phyloP scores from a whole-genome alignment of 495 filamentous ascomycete genomes.

The Bacidia gigantensis region DNA sequence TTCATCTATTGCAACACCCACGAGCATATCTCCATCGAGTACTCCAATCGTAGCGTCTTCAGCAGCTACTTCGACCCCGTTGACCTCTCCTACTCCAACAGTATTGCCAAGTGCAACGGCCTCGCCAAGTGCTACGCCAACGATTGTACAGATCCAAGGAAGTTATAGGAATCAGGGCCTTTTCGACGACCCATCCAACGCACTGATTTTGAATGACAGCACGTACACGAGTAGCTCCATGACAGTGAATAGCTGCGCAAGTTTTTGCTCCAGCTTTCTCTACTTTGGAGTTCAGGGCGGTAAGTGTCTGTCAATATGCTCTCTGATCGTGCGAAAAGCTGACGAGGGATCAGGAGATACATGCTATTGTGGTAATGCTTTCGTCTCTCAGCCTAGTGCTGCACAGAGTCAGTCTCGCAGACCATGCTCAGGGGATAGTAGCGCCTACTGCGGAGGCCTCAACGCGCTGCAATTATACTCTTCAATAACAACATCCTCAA shows the following conservation, averaged over 20 bases:
- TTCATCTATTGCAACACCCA: neutral
- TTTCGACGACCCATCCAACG: neutral
- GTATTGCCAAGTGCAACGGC: neutral
- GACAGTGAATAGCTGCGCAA: neutral
- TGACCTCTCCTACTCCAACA: no score
- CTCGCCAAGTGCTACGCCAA: neutral
- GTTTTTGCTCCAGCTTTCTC: neutral
- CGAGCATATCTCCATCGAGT: no score
- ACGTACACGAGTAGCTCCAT: neutral
- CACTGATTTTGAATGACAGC: neutral
- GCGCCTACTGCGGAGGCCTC: neutral
- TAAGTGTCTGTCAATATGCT: no score
- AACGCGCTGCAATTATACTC: constrained; percentile 2
- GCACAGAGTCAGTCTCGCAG: neutral
- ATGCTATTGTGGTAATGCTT: neutral
- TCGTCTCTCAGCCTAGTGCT: neutral
- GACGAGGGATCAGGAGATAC: neutral
- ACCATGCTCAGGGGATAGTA: neutral
- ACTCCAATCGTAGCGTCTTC: no score
- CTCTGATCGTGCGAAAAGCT: no score
- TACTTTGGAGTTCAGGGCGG: constrained; percentile 1
- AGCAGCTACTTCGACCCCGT: no score
- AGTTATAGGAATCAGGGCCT: neutral
- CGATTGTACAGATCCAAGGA: neutral
- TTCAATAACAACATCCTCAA: neutral